Base-by-base conservation (phyloP, 2,329 filamentous ascomycete genomes). In the Colletotrichum limetticola region DNA sequence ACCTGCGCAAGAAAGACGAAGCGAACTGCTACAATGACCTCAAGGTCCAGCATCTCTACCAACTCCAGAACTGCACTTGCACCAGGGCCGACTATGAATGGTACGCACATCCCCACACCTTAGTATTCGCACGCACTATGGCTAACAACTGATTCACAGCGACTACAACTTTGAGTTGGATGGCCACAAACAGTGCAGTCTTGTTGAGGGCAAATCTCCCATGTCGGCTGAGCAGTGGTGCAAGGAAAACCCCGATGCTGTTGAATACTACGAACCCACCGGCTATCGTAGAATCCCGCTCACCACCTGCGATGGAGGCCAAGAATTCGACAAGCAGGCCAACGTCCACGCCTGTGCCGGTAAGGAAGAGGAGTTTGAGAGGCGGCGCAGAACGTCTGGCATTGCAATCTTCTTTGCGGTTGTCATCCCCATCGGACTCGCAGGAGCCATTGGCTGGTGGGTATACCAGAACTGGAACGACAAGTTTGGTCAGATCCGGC, bases 161-260 rank as follows among this genome's bases (percentile, higher is more conserved):
- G 96, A 97, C 80, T 99, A 95, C 87, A 99, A 99, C 83, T 99
- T 91, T 82, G 92, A 98, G 80, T 90, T 93, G 59, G 90, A 94
- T 81, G 88, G 85, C 32, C 93, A 95, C 79, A 93, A 93, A 60
- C 91, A 93, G 74, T 99, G 97, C 83, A 83, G 82, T 5, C 90
- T 97, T 14, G 95, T 98, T 1, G 82, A 88, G 0, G 96, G 96
- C 16, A 89, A 95, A 53, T 76, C 88, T 11, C 92, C 94, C 14
- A 78, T 88, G 14, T 84, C 87, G 35, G 85, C 85, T 9, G 78
- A 83, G 70, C 83, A 87, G 71, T 87, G 85, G 83, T 91, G 89
- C 81, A 80, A 82, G 65, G 84, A 86, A 61, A 82, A 98, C 77
- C 90, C 93, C 1, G 90, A 93, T 32, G 88, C 85, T n/a, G 83